Conservation (phyloP, 129 eudicot genomes). For the Oenanthe sinensis region DNA sequence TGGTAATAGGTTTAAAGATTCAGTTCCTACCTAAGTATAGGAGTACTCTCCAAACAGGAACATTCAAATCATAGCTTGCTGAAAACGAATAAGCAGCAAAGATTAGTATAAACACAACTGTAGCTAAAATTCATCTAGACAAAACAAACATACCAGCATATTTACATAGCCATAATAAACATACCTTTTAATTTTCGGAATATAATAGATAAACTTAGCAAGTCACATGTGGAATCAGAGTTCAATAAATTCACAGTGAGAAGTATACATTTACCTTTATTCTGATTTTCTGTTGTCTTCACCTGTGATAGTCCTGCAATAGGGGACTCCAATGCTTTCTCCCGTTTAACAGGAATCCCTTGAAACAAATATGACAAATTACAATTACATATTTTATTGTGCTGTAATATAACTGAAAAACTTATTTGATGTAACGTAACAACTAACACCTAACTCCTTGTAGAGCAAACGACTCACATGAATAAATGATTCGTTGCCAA, state of each 20-base stretch:
- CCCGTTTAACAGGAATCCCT: neutral
- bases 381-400: neutral
- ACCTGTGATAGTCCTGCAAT: neutral
- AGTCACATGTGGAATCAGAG: neutral
- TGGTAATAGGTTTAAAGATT: neutral
- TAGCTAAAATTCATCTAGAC: neutral
- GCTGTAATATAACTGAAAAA: neutral
- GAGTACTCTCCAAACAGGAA: neutral
- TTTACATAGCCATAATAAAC: neutral
- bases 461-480: slow-evolving; percentile 12
- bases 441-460: neutral
- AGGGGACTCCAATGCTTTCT: slow-evolving; percentile 1
- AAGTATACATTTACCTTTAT: neutral
- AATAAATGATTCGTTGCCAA: slow-evolving; percentile 25
- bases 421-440: neutral
- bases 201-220: too few relatives aligned
- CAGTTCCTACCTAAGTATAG: neutral
- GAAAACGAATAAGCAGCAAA: neutral
- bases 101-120: neutral
- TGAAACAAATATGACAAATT: neutral
- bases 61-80: neutral
- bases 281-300: neutral
- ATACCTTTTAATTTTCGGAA: too few relatives aligned
- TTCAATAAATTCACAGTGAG: neutral
- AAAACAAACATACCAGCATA: too few relatives aligned